These are phyloP conservation scores for Mediolabrus comicus DNA, from an alignment of 108 stramenopile species.

Conservation along the genomic window DNA sequence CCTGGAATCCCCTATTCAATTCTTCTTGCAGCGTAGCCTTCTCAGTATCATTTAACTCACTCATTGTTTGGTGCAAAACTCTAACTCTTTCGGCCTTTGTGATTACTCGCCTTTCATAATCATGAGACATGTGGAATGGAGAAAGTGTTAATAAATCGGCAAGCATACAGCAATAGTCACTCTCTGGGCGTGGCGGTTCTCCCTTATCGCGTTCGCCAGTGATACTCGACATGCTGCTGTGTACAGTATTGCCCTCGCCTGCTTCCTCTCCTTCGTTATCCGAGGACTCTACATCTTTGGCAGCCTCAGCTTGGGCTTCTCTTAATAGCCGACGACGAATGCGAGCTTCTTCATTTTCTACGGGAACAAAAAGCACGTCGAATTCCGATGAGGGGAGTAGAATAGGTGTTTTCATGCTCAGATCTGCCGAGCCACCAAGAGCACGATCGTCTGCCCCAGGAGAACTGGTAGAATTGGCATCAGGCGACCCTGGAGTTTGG, in stretches of 20 bases:
- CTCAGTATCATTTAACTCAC: constrained; percentile 68
- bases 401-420: constrained; percentile 62
- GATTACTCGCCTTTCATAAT: constrained; percentile 76
- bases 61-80: constrained; percentile 68
- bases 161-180: constrained; percentile 77
- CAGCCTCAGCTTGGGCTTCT: constrained; percentile 49
- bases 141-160: constrained; percentile 73
- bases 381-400: constrained; percentile 77
- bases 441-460: constrained; percentile 74
- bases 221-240: constrained; percentile 32
- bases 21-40: constrained; percentile 72
- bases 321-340: constrained; percentile 43
- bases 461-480: constrained; percentile 26
- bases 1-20: constrained; percentile 78
- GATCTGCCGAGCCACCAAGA: constrained; percentile 48
- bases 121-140: constrained; percentile 84
- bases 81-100: constrained; percentile 76
- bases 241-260: constrained; percentile 25
- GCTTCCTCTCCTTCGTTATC: constrained; percentile 21
- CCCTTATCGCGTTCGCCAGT: constrained; percentile 35
- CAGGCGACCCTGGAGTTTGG: constrained; percentile 28
- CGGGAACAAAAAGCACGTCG: constrained; percentile 74
- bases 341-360: constrained; percentile 57
- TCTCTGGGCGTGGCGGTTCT: constrained; percentile 45
- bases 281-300: constrained; percentile 15